These are phyloP conservation scores for Ceratocystiopsis sp. DNA, from an alignment of 2,329 filamentous ascomycete species.

Conservation along the genomic window DNA sequence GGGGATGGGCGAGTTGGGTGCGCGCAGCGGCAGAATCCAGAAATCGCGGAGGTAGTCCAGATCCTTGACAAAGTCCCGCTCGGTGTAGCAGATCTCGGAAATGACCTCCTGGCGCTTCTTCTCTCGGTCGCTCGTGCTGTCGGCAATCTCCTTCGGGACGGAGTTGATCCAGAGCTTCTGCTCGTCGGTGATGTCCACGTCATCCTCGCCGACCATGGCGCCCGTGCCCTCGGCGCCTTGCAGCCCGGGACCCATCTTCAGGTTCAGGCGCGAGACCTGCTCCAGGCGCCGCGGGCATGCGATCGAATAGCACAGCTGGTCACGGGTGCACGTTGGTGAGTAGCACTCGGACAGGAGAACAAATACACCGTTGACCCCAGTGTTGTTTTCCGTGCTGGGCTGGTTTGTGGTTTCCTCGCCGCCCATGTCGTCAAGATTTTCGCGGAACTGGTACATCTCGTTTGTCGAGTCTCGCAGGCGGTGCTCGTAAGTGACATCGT, in stretches of 20 bases:
- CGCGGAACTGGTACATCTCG: conserved; percentile 93
- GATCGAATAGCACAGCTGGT: conserved; percentile 94
- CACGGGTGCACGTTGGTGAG: conserved; percentile 88
- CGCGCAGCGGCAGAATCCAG: conserved; percentile 87
- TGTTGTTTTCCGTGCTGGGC: background rate
- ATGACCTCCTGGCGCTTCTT: conserved; percentile 98
- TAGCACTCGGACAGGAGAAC: conserved; percentile 94
- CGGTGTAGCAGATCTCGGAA: conserved; percentile 95
- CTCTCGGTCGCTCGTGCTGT: conserved; percentile 75
- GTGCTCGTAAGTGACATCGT: conserved; percentile 97
- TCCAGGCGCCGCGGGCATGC: conserved; percentile 86
- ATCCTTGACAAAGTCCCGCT: conserved; percentile 97
- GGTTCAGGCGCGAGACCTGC: conserved; percentile 83
- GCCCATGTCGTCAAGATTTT: conserved; percentile 81
- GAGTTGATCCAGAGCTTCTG: conserved; percentile 99
- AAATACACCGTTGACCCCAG: conserved; percentile 76
- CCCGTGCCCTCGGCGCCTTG: conserved; percentile 43
- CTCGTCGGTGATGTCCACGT: conserved; percentile 70
- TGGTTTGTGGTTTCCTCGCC: conserved; percentile 44
- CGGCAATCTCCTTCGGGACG: conserved; percentile 84
- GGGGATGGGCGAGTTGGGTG: conserved; percentile 72
- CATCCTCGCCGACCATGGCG: conserved; percentile 53
- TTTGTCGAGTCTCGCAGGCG: conserved; percentile 81
- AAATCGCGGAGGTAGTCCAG: conserved; percentile 95
- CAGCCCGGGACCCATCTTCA: conserved; percentile 81